Evolutionary conservation across 495 filamentous ascomycete genomes (phyloP).

Genomic region (Penicillium lagena): DNA sequence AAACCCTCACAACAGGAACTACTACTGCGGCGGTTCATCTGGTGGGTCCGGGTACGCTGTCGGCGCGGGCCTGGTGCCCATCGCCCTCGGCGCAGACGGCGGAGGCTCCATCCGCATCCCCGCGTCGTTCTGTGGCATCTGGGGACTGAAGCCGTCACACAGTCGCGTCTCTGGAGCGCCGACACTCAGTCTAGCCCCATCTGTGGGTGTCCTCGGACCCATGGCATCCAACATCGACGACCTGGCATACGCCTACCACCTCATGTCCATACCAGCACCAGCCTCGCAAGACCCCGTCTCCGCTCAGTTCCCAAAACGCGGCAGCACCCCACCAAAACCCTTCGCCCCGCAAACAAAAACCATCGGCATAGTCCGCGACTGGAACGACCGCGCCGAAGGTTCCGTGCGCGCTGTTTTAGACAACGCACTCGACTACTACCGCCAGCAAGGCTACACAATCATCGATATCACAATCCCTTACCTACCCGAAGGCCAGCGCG

Average conservation of each 20-base stretch:
- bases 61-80: constrained; percentile 67
- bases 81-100: constrained; percentile 79
- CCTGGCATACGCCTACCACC: constrained; percentile 73
- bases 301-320: constrained; percentile 42
- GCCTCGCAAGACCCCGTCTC: constrained; percentile 38
- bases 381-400: constrained; percentile 64
- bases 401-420: constrained; percentile 55
- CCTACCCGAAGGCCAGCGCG: constrained; percentile 65
- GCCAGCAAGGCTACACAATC: constrained; percentile 54
- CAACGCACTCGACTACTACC: constrained; percentile 55
- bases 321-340: constrained; percentile 2
- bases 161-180: constrained; percentile 63
- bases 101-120: constrained; percentile 85
- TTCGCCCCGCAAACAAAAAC: constrained; percentile 33
- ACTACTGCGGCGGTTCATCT: constrained; percentile 87
- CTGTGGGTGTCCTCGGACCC: constrained; percentile 66
- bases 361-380: constrained; percentile 69
- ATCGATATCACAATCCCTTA: constrained; percentile 73
- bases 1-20: constrained; percentile 74
- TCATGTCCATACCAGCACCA: constrained; percentile 68
- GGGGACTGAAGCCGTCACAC: constrained; percentile 81
- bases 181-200: constrained; percentile 52
- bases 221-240: constrained; percentile 73
- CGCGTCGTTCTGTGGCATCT: constrained; percentile 75
- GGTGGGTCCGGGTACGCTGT: constrained; percentile 79